Conservation (phyloP, 202 grass and related monocot species). For the Panicum hallii region DNA sequence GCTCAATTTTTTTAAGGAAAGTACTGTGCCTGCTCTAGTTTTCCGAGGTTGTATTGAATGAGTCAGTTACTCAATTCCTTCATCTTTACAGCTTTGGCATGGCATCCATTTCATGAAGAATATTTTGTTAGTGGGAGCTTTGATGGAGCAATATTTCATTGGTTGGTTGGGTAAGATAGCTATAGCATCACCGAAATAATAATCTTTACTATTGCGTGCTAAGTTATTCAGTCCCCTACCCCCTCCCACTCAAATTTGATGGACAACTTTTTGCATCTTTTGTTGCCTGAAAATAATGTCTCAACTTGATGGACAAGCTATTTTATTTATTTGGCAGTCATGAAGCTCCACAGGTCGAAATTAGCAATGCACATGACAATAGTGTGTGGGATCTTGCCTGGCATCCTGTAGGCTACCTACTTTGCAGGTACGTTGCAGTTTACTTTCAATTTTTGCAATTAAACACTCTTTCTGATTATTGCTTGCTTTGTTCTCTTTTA, state of each 20-base stretch:
- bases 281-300: conserved; percentile 26
- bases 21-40: not conserved
- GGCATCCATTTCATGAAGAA: conserved; percentile 99
- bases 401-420: conserved; percentile 99
- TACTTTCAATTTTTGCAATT: conserved; percentile 35
- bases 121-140: conserved; percentile 99
- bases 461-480: not conserved
- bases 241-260: not conserved
- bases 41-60: conserved; percentile 40
- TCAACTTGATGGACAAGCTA: conserved; percentile 38
- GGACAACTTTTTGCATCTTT: conserved; percentile 19
- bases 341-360: conserved; percentile 93
- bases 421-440: conserved; percentile 79
- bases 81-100: conserved; percentile 82
- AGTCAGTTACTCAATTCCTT: conserved; percentile 33
- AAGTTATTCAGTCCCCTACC: conserved; percentile 1
- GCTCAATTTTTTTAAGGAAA: conserved; percentile 9
- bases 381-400: conserved; percentile 99
- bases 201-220: conserved; percentile 18
- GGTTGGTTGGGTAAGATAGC: conserved; percentile 93
- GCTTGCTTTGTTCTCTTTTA: conserved; percentile 25
- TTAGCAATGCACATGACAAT: conserved; percentile 89
- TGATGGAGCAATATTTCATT: conserved; percentile 97
- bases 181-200: conserved; percentile 16
- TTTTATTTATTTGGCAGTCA: conserved; percentile 71